Conservation (phyloP, 257 asterid genomes). For the Lithospermum erythrorhizon region DNA sequence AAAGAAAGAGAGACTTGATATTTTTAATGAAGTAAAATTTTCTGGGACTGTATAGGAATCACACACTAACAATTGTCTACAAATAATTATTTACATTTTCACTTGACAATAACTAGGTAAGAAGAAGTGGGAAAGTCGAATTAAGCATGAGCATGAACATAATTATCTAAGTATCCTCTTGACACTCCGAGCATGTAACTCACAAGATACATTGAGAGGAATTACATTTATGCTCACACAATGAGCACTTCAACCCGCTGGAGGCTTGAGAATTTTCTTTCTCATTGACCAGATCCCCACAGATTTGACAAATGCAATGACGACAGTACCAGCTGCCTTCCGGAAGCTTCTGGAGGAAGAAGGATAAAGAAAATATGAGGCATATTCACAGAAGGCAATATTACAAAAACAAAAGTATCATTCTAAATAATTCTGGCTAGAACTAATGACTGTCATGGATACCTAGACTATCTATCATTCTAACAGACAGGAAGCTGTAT, state of each 20-base stretch:
- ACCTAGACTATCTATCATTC: too few species aligned
- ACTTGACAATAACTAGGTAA: not conserved
- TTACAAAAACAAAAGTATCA: not conserved
- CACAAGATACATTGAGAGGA: slow-evolving; percentile 10
- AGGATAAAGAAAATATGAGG: slow-evolving; percentile 4
- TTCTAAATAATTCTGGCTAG: too few species aligned
- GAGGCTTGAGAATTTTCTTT: slow-evolving; percentile 37
- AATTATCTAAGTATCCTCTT: too few species aligned
- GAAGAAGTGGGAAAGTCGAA: too few species aligned
- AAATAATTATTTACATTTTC: not conserved
- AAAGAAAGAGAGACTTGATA: too few species aligned
- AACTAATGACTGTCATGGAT: too few species aligned
- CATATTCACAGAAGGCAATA: not conserved
- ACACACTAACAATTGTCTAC: not conserved
- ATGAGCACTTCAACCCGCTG: slow-evolving; percentile 55
- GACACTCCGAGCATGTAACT: too few species aligned
- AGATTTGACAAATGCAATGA: slow-evolving; percentile 85
- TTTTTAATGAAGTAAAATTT: not conserved
- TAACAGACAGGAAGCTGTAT: too few species aligned
- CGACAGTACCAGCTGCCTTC: slow-evolving; percentile 98
- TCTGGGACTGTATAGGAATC: not conserved
- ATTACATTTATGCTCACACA: slow-evolving; percentile 81
- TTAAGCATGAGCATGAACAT: too few species aligned
- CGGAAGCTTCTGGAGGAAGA: slow-evolving; percentile 65
- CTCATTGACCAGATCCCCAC: slow-evolving; percentile 54